Evolutionary conservation across 164 flowering plant species (phyloP), one percentile per base, ranked within the genome.

Genomic region (Piper longum): DNA sequence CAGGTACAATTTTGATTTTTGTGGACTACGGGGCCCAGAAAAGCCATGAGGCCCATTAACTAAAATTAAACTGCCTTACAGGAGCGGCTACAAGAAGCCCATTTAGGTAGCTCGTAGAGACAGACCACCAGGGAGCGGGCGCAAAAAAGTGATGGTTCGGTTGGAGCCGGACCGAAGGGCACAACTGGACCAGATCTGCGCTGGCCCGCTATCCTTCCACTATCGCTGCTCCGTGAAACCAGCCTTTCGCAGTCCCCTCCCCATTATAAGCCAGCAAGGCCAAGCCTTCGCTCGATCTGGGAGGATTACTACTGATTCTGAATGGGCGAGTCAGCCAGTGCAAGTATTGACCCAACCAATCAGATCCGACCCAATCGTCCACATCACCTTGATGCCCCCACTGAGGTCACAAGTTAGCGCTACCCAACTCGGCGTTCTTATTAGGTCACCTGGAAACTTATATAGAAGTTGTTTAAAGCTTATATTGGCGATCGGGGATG

Each of bases 141-240:
- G 36, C 36, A 26, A 54, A 54, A 54, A 54, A 54, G 56, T 54
- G 56, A 18, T 11, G 56, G 56, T 54, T 13, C 19, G 19, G 57
- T 16, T 55, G 18, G 19, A 55, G 1, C 57, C 19, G 57, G 19
- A 1, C 7, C 1, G 7, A 17, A 16, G 57, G 57, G 7, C 19
- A 5, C 4, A 26, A 0, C 4, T 0, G 19, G 7, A 17, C 19
- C 7, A 4, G 19, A 4, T 17, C 57, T 6, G 0, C 42, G 16
- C 17, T 41, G 13, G 42, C 60, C 19, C 60, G 60, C 11, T 57
- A 16, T 57, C 60, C 60, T 57, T 19, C 60, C 60, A 57, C 60
- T 16, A 26, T 26, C 36, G 36, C 36, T 26, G 36, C 36, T 26
- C 36, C 2, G 36, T 26, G 36, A 26, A 40, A 1, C 61, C 60